Percentiles rank a stretch among this genome's conserved stretches.
These are phyloP conservation scores for Aureobasidium sp. DNA, from an alignment of 2,329 filamentous ascomycete species.

Conservation along the genomic window DNA sequence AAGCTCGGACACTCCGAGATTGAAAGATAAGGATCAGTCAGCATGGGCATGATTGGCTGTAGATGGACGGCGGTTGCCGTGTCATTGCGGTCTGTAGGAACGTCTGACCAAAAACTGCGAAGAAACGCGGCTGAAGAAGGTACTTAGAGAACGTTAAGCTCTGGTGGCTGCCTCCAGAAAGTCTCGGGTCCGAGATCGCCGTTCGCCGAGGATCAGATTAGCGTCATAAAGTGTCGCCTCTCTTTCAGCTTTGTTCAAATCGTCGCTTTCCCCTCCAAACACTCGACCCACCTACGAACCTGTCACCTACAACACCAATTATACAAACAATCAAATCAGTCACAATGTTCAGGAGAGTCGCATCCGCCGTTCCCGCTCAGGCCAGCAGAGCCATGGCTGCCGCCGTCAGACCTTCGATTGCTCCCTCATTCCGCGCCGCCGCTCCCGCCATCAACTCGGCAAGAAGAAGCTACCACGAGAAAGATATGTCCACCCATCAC, in stretches of 20 bases:
- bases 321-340: background rate
- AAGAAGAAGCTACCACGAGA: conserved; percentile 56
- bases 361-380: conserved; percentile 47
- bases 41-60: background rate
- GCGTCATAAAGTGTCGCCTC: conserved; percentile 15
- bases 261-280: conserved; percentile 5
- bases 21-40: conserved; percentile 5
- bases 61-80: background rate
- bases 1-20: background rate
- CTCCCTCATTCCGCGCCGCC: conserved; percentile 39
- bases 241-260: conserved; percentile 10
- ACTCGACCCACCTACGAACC: background rate
- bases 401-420: conserved; percentile 43
- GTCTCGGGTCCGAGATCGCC: conserved; percentile 13
- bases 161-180: background rate
- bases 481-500: conserved; percentile 45
- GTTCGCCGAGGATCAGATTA: conserved; percentile 14
- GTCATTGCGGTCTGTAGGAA: background rate
- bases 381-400: conserved; percentile 45
- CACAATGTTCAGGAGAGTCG: conserved; percentile 53
- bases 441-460: conserved; percentile 34
- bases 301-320: background rate
- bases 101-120: background rate
- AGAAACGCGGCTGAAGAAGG: background rate
- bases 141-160: background rate